Conservation (phyloP, 2,329 filamentous ascomycete genomes). For the Blastomyces percursus region DNA sequence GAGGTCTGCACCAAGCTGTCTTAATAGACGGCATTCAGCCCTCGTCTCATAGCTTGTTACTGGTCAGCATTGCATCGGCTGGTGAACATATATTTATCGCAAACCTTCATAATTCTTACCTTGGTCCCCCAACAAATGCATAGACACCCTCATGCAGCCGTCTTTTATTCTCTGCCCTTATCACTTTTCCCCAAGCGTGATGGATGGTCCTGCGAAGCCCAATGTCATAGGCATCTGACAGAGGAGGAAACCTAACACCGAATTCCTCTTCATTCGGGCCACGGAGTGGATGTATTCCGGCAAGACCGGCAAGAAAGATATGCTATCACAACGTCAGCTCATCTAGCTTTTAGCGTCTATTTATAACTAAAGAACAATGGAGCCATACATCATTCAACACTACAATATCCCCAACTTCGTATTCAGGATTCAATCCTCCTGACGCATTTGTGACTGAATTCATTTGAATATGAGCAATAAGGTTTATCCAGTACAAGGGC, state of each 20-base stretch:
- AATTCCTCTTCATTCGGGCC: conserved; percentile 54
- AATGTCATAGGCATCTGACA: conserved; percentile 57
- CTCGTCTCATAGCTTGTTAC: conserved; percentile 49
- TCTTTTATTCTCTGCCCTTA: conserved; percentile 36
- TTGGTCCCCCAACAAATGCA: conserved; percentile 53
- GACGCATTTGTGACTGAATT: conserved; percentile 53
- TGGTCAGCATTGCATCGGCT: neutral
- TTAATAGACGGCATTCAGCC: conserved; percentile 53
- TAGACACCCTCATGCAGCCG: conserved; percentile 55
- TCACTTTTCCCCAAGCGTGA: conserved; percentile 44
- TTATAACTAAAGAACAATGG: neutral
- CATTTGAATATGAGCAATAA: neutral
- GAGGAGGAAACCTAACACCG: conserved; percentile 50
- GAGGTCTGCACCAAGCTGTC: conserved; percentile 52
- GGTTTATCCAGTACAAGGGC: neutral
- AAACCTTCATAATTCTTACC: conserved; percentile 28
- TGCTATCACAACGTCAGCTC: conserved; percentile 36
- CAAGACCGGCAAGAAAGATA: conserved; percentile 52
- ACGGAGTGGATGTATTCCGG: conserved; percentile 50
- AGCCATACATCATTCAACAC: conserved; percentile 49
- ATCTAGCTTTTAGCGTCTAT: neutral
- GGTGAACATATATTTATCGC: neutral
- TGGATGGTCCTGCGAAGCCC: conserved; percentile 48
- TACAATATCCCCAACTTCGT: conserved; percentile 54
- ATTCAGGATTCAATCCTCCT: conserved; percentile 53